phyloP scores from a whole-genome alignment of 1,139 yeast species.

The Kluyveromyces sp. region DNA sequence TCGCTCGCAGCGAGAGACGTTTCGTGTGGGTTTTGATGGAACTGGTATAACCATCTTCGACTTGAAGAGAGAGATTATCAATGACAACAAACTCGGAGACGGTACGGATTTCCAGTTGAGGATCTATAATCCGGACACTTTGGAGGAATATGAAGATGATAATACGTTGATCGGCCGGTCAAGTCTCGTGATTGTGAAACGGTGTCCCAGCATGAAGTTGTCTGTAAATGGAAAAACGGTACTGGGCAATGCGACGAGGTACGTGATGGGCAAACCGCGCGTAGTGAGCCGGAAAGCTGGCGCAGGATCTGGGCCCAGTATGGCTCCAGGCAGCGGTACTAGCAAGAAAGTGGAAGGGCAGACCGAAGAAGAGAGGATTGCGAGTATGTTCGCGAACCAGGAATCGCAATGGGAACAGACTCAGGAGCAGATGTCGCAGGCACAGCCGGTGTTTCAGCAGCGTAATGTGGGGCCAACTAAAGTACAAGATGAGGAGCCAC shows the following conservation, averaged over 20 bases:
- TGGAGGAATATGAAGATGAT: slow-evolving; percentile 83
- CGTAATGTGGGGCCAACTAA: slow-evolving; percentile 26
- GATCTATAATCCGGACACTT: slow-evolving; percentile 70
- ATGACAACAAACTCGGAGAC: slow-evolving; percentile 71
- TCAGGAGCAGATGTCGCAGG: slow-evolving; percentile 81
- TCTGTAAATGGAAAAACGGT: slow-evolving; percentile 67
- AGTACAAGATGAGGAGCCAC: slow-evolving; percentile 39
- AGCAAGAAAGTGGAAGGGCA: slow-evolving; percentile 31
- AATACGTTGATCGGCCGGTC: slow-evolving; percentile 78
- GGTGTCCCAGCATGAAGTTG: slow-evolving; percentile 67
- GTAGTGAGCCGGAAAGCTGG: slow-evolving; percentile 34
- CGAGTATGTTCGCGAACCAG: slow-evolving; percentile 87
- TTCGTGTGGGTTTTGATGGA: slow-evolving; percentile 85
- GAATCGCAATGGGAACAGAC: slow-evolving; percentile 92
- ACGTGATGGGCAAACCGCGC: slow-evolving; percentile 80
- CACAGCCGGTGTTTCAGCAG: slow-evolving; percentile 53
- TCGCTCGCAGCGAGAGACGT: slow-evolving; percentile 73
- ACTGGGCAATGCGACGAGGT: slow-evolving; percentile 71
- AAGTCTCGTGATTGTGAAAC: slow-evolving; percentile 68
- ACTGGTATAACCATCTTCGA: slow-evolving; percentile 95
- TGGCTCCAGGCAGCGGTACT: not conserved
- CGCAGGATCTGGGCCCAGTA: not conserved
- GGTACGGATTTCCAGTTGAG: slow-evolving; percentile 79
- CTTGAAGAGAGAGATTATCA: slow-evolving; percentile 80
- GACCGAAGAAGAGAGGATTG: slow-evolving; percentile 82